Conservation (phyloP, 2,329 filamentous ascomycete genomes). For the Fusarium redolens region DNA sequence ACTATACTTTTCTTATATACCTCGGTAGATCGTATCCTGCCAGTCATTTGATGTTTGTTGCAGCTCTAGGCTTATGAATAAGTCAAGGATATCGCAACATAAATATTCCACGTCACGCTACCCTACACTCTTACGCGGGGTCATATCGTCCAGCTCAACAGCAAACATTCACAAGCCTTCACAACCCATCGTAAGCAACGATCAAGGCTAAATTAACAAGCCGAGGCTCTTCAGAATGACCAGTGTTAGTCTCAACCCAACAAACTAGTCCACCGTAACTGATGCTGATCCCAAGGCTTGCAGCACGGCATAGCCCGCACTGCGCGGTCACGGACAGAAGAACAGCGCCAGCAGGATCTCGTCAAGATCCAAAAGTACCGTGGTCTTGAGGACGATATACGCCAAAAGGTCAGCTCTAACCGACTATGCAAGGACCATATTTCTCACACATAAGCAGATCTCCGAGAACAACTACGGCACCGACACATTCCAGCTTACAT, state of each 20-base stretch:
- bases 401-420: slow-evolving; percentile 65
- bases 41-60: background rate
- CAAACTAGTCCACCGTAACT: slow-evolving; percentile 24
- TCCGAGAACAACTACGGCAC: slow-evolving; percentile 59
- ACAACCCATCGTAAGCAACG: slow-evolving; percentile 2
- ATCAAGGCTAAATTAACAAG: background rate
- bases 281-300: slow-evolving; percentile 41
- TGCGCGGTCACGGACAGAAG: slow-evolving; percentile 70
- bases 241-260: slow-evolving; percentile 33
- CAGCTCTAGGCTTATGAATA: background rate
- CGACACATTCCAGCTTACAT: slow-evolving; percentile 74
- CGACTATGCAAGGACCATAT: background rate
- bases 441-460: slow-evolving; percentile 47
- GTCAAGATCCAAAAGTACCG: slow-evolving; percentile 82
- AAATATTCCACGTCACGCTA: background rate
- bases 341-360: slow-evolving; percentile 77
- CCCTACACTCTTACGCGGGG: slow-evolving; percentile 24
- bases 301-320: slow-evolving; percentile 88
- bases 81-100: background rate
- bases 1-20: background rate
- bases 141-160: background rate
- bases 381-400: slow-evolving; percentile 74
- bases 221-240: slow-evolving; percentile 32
- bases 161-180: slow-evolving; percentile 2
- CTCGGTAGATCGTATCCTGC: background rate